Evolutionary conservation across 1,139 yeast species (phyloP), one percentile per base, ranked within the genome.

Genomic region (Yamadazyma diddensiae): DNA sequence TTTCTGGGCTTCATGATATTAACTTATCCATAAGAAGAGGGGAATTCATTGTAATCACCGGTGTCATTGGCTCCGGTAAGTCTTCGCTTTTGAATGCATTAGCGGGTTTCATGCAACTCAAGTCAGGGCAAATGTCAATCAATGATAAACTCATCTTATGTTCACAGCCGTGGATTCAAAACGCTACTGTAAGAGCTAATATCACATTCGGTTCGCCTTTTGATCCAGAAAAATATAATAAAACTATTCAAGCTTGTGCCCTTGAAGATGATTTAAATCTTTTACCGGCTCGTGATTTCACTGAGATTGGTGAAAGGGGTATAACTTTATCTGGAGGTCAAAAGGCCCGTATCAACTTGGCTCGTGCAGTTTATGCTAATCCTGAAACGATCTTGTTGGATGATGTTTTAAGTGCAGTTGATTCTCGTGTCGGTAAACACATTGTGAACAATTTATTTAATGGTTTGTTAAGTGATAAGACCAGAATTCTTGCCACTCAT

Each of bases 21-120:
- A 54, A 62, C 39, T 47, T 65, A 21, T 28, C 48, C 3, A 41
- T 65, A 24, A 47, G 47, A 24, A 49, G 43, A 28, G 54, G 56
- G 11, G 69, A 64, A 39, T 63, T 65, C 36, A 47, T 65, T 20
- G 59, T 64, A 20, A 51, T 65, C 22, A 62, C 70, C n/a, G 71
- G 71, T 30, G 53, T 54, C 15, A 62, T 65, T 42, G 71, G 71
- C 14, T 58, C 66, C 9, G 71, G 71, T 29, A 82, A 83, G 47
- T 65, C 84, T 0, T 77, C 87, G 2, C 58, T 82, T 29, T 61
- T 82, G 26, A 59, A 61, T 41, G 79, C 79, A 1, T 45, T 75
- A 36, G 60, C 71, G 24, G 70, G 71, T 2, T 53, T 53, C 38
- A 62, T 65, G 70, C 57, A 53, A 34, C 42, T 62, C 35, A 36